Conservation (phyloP, 2,329 filamentous ascomycete species). For the Fusarium protoensiforme region DNA sequence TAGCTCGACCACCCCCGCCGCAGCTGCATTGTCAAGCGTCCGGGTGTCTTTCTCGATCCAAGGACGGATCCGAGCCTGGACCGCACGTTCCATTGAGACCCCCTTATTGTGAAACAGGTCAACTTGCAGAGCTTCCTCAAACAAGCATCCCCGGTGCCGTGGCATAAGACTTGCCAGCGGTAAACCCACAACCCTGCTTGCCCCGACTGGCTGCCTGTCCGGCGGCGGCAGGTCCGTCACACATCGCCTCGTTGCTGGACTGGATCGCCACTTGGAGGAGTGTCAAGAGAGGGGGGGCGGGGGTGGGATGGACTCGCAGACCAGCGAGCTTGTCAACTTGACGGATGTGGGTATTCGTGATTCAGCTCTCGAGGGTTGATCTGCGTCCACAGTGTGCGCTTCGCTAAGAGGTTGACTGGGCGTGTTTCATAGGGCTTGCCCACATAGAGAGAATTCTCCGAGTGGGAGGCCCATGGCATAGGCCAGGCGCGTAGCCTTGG, state of each 20-base stretch:
- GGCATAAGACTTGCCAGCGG: constrained; percentile 33
- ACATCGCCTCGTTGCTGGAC: constrained; percentile 12
- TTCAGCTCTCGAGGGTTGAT: not conserved
- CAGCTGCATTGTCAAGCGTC: constrained; percentile 8
- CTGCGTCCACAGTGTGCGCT: constrained; percentile 19
- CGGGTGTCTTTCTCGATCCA: constrained; percentile 6
- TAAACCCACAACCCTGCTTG: constrained; percentile 28
- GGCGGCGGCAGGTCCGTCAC: constrained; percentile 5
- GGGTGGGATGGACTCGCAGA: not conserved
- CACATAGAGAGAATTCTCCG: constrained; percentile 21
- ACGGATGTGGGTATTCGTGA: not conserved
- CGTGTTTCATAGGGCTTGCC: constrained; percentile 29
- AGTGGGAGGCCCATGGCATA: constrained; percentile 9
- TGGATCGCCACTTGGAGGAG: constrained; percentile 19
- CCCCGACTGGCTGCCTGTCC: constrained; percentile 26
- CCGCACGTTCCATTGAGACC: constrained; percentile 31
- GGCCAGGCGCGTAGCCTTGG: constrained; percentile 15
- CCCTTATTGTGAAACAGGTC: constrained; percentile 40
- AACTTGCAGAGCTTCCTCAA: constrained; percentile 28
- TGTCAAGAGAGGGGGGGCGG: not conserved
- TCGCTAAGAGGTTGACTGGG: constrained; percentile 16
- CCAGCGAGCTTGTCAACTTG: not conserved
- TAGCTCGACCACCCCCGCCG: constrained; percentile 1
- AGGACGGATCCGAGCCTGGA: constrained; percentile 31
- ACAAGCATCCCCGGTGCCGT: constrained; percentile 29